Percentiles rank a stretch among this genome's conserved stretches.
These are phyloP conservation scores for Speleostelium caveatum DNA, from an alignment of 78 protist genomes.

Conservation along the genomic window DNA sequence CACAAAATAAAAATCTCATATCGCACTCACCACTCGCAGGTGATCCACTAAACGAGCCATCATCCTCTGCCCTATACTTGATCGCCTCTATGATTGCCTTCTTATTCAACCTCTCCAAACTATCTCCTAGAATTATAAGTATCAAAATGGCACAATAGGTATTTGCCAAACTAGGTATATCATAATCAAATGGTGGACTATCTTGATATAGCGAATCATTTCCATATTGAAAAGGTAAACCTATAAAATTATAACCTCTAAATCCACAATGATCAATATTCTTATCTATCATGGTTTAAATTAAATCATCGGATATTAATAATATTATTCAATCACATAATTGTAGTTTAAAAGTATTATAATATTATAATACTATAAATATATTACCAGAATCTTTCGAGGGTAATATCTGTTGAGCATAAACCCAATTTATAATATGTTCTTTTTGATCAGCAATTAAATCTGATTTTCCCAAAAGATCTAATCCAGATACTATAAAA, in stretches of 20 bases:
- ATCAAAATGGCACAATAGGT: slow-evolving; percentile 84
- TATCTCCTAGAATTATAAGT: slow-evolving; percentile 85
- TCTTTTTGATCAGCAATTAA: slow-evolving; percentile 15
- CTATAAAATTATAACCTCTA: slow-evolving; percentile 53
- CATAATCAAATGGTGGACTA: background rate
- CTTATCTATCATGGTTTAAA: background rate
- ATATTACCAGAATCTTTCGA: slow-evolving; percentile 44
- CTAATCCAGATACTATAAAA: slow-evolving; percentile 82
- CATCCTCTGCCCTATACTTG: slow-evolving; percentile 17
- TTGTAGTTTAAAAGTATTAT: no score
- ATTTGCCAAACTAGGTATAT: slow-evolving; percentile 81
- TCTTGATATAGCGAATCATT: background rate
- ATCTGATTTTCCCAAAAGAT: slow-evolving; percentile 66
- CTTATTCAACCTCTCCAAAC: slow-evolving; percentile 69
- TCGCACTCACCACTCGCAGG: slow-evolving; percentile 81
- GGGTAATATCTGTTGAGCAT: slow-evolving; percentile 80
- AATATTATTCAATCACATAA: background rate
- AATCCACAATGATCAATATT: slow-evolving; percentile 36
- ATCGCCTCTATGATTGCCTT: slow-evolving; percentile 58
- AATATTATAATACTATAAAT: background rate
- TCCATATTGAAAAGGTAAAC: slow-evolving; percentile 3
- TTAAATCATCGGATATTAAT: background rate
- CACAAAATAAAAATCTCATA: slow-evolving; percentile 84
- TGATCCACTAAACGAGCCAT: slow-evolving; percentile 66
- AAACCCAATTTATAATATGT: slow-evolving; percentile 70